Evolutionary conservation across 495 filamentous ascomycete genomes (phyloP).

Genomic region (Hypoxylon fragiforme): DNA sequence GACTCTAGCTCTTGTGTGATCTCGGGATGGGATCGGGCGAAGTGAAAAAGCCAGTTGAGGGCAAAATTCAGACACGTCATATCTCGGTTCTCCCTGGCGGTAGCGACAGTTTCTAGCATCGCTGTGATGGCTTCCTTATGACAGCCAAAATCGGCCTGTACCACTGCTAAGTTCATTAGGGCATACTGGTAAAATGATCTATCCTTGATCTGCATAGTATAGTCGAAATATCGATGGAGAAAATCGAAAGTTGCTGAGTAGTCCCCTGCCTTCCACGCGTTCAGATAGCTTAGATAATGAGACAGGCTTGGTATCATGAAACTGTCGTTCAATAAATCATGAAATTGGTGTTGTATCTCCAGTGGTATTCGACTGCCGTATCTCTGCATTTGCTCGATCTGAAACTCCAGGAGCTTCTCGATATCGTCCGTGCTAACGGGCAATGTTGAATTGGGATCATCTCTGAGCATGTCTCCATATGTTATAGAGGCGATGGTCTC

Average conservation of each 20-base stretch:
- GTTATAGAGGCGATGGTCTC: constrained; percentile 60
- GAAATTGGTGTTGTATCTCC: constrained; percentile 65
- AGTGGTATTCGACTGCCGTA: constrained; percentile 71
- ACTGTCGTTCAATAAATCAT: constrained; percentile 65
- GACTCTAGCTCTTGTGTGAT: constrained; percentile 71
- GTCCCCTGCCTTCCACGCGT: constrained; percentile 89
- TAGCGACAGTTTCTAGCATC: constrained; percentile 90
- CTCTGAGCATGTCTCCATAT: constrained; percentile 62
- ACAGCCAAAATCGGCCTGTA: constrained; percentile 95
- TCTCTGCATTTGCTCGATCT: constrained; percentile 80
- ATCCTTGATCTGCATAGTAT: constrained; percentile 87
- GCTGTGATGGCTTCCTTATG: constrained; percentile 87
- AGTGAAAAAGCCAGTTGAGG: constrained; percentile 96
- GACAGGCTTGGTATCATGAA: constrained; percentile 69
- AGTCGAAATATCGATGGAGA: constrained; percentile 95
- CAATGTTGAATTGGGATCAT: constrained; percentile 43
- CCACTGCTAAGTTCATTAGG: constrained; percentile 86
- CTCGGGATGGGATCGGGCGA: constrained; percentile 79
- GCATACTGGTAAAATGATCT: constrained; percentile 93
- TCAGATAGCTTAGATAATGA: constrained; percentile 84
- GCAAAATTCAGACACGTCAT: constrained; percentile 92
- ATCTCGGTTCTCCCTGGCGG: constrained; percentile 89
- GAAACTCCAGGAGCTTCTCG: constrained; percentile 81
- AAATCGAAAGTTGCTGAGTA: constrained; percentile 87
- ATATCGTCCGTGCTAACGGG: constrained; percentile 78